Evolutionary conservation across 768 basidiomycete species (phyloP), one percentile per base, ranked within the genome.

Genomic region (Pluteus cervinus): DNA sequence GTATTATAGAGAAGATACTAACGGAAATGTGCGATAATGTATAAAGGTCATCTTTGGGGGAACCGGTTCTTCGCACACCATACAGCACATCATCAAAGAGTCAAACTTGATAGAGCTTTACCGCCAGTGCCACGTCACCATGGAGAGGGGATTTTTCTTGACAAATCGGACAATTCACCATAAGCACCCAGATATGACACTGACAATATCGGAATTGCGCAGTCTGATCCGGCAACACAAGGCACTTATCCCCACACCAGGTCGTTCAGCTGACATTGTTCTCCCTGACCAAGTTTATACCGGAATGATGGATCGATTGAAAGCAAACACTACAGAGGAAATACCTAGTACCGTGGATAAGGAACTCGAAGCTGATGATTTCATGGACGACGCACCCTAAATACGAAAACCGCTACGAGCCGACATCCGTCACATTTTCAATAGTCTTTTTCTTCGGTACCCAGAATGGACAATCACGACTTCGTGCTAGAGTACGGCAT

Each of bases 101-200:
- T 35, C 33, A n/a, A 18, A 7, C 15, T 35, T 35, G 33, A 35
- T 35, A 15, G 33, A 35, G 25, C 15, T 35, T 22, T 35, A 15
- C 12, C 14, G 20, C 8, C 3, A 4, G 15, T 21, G 22, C 21
- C 33, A 24, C 4, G 20, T 15, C 6, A 21, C 22, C 22, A 18
- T 35, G 14, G 33, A 35, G 21, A 35, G 20, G 4, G 15, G 4
- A 3, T 35, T 35, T 18, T 14, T 4, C 5, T 22, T 35, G 18
- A 23, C 8, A 3, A 18, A 35, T 23, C 14, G 20, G 15, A 35
- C 33, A 23, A 35, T 23, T 12, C 20, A 14, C 5, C 33, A 35
- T 24, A 23, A 21, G 15, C 21, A 12, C 4, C 33, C 33, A 7
- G 33, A 35, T 12, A 35, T 35, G 33, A 21, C 5, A 15, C 7